Base-by-base conservation (phyloP, 1,139 yeast species). In the Yamadazyma blattariae region DNA sequence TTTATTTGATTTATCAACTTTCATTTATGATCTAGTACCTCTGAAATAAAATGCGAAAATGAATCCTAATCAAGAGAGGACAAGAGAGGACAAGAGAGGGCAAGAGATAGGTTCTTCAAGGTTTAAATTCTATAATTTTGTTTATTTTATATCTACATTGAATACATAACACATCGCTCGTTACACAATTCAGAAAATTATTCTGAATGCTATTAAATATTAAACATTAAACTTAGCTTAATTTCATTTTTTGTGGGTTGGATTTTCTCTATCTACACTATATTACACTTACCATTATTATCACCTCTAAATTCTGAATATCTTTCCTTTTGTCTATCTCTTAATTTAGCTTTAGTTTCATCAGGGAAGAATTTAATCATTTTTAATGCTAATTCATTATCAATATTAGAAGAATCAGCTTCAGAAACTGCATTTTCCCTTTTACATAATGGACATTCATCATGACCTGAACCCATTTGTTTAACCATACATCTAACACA, bases 401-500 rank as follows among this genome's bases (percentile, higher is more conserved):
- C 90, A 42, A 83, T 60, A 47, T 82, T 81, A 2, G 64, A 45
- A 16, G 79, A 75, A 46, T 81, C 82, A 1, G 90, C 89, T 28
- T 59, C 39, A 44, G 69, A 50, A 11, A 83, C 75, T 2, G 79
- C 83, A 16, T 64, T 55, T 15, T 68, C 66, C 23, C 43, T 40
- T 33, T 92, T 61, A 52, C 92, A 83, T 28, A 83, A 62, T 1
- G 92, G 92, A 54, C 92, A 83, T 44, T 74, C 71, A 27, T 70
- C 69, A 44, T 77, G 79, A 8, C 58, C 59, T 33, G 73, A 70
- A 35, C 83, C 67, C 51, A 82, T 84, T 48, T 83, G 51, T 46
- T 80, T 81, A 13, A 83, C 82, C 40, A 82, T 57, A 47, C 92
- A 83, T 33, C 89, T 57, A 3, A 83, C 80, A 54, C 92, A 83